Evolutionary conservation across 2,329 filamentous ascomycete genomes (phyloP).

Genomic region (Phialemoniopsis sp.): DNA sequence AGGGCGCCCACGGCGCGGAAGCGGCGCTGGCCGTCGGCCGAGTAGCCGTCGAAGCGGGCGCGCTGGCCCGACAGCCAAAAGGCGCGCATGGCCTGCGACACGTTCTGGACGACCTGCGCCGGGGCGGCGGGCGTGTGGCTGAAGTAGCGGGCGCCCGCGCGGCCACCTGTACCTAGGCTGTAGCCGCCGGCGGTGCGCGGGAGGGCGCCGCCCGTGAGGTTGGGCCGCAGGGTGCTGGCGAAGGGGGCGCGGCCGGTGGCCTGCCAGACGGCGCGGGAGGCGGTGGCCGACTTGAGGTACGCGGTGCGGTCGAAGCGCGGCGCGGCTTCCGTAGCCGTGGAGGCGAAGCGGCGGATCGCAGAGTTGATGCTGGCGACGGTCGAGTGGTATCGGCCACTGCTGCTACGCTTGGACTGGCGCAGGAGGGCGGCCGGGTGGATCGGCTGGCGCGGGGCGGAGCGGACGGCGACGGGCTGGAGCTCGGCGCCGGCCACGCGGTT

Average conservation of each 20-base stretch:
- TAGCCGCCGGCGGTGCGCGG: conserved; percentile 90
- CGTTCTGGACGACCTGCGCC: conserved; percentile 89
- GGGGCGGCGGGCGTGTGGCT: conserved; percentile 81
- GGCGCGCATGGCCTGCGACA: conserved; percentile 87
- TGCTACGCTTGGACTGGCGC: conserved; percentile 42
- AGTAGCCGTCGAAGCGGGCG: conserved; percentile 77
- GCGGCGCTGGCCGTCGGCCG: conserved; percentile 68
- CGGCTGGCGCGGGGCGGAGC: conserved; percentile 40
- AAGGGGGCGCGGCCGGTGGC: conserved; percentile 79
- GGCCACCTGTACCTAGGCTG: conserved; percentile 57
- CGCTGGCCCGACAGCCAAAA: conserved; percentile 92
- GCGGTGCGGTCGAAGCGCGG: conserved; percentile 42
- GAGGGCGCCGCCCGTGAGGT: conserved; percentile 82
- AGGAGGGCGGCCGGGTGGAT: conserved; percentile 47
- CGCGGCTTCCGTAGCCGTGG: conserved; percentile 23
- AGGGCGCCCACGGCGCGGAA: conserved; percentile 74
- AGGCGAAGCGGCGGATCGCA: conserved; percentile 42
- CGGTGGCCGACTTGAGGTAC: conserved; percentile 44
- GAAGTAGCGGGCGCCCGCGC: conserved; percentile 79
- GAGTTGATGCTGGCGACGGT: conserved; percentile 31
- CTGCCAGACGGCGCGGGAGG: conserved; percentile 48
- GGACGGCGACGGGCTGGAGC: conserved; percentile 40
- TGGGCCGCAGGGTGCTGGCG: conserved; percentile 82
- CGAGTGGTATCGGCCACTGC: conserved; percentile 43
- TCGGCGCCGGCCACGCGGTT: conserved; percentile 37